phyloP scores from a whole-genome alignment of 148 eudicot species.

The Pharnaceum exiguum region DNA sequence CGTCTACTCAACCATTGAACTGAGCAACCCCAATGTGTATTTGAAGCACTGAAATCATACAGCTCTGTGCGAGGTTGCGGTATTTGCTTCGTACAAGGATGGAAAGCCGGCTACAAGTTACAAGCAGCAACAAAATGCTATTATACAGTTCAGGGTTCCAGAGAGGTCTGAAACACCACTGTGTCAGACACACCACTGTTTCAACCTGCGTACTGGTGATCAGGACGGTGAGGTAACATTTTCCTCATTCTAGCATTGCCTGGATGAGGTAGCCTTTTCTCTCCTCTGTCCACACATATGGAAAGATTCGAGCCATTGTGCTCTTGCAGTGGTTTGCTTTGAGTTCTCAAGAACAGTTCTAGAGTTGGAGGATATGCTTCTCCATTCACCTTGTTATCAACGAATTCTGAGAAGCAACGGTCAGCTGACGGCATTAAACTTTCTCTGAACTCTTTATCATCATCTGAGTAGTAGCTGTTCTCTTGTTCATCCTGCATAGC shows the following conservation, averaged over 20 bases:
- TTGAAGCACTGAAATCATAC: too few relatives aligned
- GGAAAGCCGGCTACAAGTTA: too few relatives aligned
- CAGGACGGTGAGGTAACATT: constrained; percentile 49
- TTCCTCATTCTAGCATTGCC: constrained; percentile 30
- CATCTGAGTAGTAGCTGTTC: constrained; percentile 47
- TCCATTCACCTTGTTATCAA: constrained; percentile 17
- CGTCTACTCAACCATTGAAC: too few relatives aligned
- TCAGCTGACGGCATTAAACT: constrained; percentile 8
- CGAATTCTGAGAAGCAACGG: constrained; percentile 21
- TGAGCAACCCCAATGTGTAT: too few relatives aligned
- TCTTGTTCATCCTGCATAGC: constrained; percentile 73
- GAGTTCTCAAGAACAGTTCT: constrained; percentile 44
- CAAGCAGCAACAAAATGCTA: too few relatives aligned
- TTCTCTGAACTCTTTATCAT: constrained; percentile 30
- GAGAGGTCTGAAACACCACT: too few relatives aligned
- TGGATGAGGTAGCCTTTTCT: constrained; percentile 16
- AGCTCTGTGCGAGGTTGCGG: too few relatives aligned
- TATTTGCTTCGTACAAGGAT: too few relatives aligned
- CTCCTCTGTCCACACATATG: constrained; percentile 26
- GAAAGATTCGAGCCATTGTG: constrained; percentile 18
- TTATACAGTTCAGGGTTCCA: too few relatives aligned
- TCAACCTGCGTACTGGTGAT: constrained; percentile 32
- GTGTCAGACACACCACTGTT: too few relatives aligned
- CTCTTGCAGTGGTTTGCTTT: constrained; percentile 18
- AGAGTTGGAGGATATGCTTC: constrained; percentile 38